Evolutionary conservation across 331 rosid species (phyloP).

Genomic region (Phaseolus coccineus): DNA sequence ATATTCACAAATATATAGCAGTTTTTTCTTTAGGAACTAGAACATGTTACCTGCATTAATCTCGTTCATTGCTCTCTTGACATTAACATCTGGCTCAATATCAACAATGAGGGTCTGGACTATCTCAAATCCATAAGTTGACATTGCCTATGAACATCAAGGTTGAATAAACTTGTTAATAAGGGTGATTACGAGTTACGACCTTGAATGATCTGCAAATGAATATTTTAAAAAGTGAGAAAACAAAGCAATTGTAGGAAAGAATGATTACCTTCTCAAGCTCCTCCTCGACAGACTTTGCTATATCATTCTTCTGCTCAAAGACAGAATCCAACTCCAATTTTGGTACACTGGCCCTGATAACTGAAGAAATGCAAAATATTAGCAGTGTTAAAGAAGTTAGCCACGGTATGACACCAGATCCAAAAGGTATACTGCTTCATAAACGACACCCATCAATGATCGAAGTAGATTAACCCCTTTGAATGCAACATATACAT

Average conservation of each 20-base stretch:
- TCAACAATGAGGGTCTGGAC: conserved; percentile 85
- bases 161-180: conserved; percentile 25
- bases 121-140: conserved; percentile 72
- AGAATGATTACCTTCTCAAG: conserved; percentile 66
- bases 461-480: neutral
- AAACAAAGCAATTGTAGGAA: neutral
- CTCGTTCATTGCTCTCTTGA: conserved; percentile 85
- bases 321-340: conserved; percentile 76
- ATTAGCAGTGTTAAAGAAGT: conserved; percentile 33
- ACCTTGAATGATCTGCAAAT: neutral
- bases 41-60: conserved; percentile 73
- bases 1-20: conserved; percentile 18
- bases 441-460: neutral
- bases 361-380: conserved; percentile 57
- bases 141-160: conserved; percentile 68
- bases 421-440: neutral
- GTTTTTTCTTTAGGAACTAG: neutral
- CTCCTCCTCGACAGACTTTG: conserved; percentile 75
- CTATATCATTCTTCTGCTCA: conserved; percentile 83
- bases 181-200: conserved; percentile 11
- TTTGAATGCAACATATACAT: neutral
- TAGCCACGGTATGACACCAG: conserved; percentile 1
- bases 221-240: conserved; percentile 16
- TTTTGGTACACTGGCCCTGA: conserved; percentile 83
- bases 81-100: conserved; percentile 73